Evolutionary conservation across 1,284 basidiomycete genomes (phyloP), one percentile per base, ranked within the genome.

Genomic region (Ceratobasidium theobromae): DNA sequence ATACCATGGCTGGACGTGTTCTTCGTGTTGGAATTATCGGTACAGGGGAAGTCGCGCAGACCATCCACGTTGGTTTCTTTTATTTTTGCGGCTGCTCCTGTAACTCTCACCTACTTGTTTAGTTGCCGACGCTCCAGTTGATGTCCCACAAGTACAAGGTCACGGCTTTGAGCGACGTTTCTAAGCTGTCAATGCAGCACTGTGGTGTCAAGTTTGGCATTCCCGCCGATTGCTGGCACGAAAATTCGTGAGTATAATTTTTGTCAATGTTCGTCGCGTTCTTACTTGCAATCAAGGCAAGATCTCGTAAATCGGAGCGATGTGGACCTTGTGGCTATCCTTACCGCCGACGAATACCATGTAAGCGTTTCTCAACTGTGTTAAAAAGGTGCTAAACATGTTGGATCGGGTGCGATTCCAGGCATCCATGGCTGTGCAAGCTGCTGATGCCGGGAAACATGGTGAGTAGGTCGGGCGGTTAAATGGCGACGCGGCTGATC

Each of bases 111-210:
- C n/a, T n/a, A n/a, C n/a, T n/a, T n/a, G n/a, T n/a, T 4, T 72
- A 75, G 57, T 71, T 76, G 0, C 74, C 74, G 2, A 75, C 74
- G 5, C 68, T 76, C 30, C 58, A 66, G 33, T 68, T 73, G 21
- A 60, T 76, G 2, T 67, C 64, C 3, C 68, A 73, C 49, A 60
- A 67, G 23, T 76, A 69, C 65, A 67, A 68, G 14, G 74, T 76
- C 9, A 68, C 67, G 5, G 76, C 76, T 4, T 70, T 78, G 18
- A 75, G 75, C 41, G 77, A 77, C 58, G 71, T 77, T 21, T 75
- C 73, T 0, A 46, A 40, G 3, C 14, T 68, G 0, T 72, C 74
- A 8, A 69, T 75, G 18, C 53, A 65, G 1, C 73, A 78, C 35
- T 73, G 72, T 2, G 67, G 69, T 0, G 16, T 33, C 3, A 78